Evolutionary conservation across 441 rosid genomes (phyloP), one percentile per base, ranked within the genome.

Genomic region (Capsella rubella): DNA sequence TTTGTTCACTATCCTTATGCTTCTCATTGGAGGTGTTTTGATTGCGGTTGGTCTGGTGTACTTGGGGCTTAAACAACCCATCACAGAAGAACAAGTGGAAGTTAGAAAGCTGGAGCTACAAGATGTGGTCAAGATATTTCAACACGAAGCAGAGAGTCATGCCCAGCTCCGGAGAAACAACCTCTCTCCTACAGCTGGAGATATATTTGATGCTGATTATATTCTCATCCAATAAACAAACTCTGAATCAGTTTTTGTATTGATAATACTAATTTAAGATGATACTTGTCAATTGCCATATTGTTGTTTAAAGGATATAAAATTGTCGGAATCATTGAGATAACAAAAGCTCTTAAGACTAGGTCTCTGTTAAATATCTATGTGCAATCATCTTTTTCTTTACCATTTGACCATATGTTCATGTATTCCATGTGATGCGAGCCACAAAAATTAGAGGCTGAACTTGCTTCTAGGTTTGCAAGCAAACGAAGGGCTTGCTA

Each of bases 111-210:
- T 89, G 81, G 98, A 95, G 79, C 79, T 95, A 59, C 89, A 91
- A 77, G 90, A 91, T 59, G 74, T 95, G 64, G 98, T 95, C 8
- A 92, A 87, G 84, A 83, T 82, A 87, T 91, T 95, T 80, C 97
- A 95, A 84, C 96, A 88, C 21, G 99, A 95, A 75, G 99, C 98
- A 15, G 99, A 95, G 87, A 84, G 89, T 32, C 99, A 95, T 75
- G 99, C 93, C 21, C 99, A 92, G 67, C 86, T 95, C 72, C 79
- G 87, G 37, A 73, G 97, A 50, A 85, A 57, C 60, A 95, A 84
- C 80, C 79, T 90, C 57, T 81, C 97, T 29, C 99, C 99, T n/a
- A 92, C 98, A 7, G 76, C 92, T 15, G 96, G 93, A 70, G 98
- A 90, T 69, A 49, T 59, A n/a, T 74, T 79, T 68, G 88, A 85